Conservation (phyloP, 257 asterid genomes). For the Parsonsia alboflavescens region DNA sequence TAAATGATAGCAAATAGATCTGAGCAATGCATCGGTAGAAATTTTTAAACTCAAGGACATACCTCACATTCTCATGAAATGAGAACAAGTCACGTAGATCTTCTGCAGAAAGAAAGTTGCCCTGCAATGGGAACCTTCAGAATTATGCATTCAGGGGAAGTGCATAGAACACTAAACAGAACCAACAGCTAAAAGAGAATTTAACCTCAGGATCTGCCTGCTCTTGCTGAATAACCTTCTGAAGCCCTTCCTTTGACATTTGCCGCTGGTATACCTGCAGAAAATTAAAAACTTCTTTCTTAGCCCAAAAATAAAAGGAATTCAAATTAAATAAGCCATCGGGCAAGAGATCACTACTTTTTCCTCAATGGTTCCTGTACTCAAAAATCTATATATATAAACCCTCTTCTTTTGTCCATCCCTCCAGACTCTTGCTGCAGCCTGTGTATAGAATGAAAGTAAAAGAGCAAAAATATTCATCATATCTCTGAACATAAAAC, state of each 20-base stretch:
- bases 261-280: slow-evolving; percentile 96
- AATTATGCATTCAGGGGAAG: slow-evolving; percentile 20
- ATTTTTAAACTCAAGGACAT: slow-evolving; percentile 20
- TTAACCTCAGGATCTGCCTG: slow-evolving; percentile 59
- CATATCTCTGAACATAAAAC: background rate
- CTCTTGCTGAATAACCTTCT: slow-evolving; percentile 85
- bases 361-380: slow-evolving; percentile 96
- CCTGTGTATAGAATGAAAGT: slow-evolving; percentile 43
- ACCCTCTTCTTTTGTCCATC: slow-evolving; percentile 99
- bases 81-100: slow-evolving; percentile 92
- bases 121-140: slow-evolving; percentile 43
- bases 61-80: slow-evolving; percentile 71
- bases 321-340: background rate
- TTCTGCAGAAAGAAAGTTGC: slow-evolving; percentile 77
- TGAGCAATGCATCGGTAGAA: slow-evolving; percentile 10
- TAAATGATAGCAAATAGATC: slow-evolving; percentile 1
- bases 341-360: slow-evolving; percentile 44
- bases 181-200: slow-evolving; percentile 26
- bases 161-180: slow-evolving; percentile 6
- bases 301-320: background rate
- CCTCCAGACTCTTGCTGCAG: slow-evolving; percentile 99
- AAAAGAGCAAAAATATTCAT: background rate
- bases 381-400: slow-evolving; percentile 86
- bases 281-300: background rate
- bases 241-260: slow-evolving; percentile 99